phyloP scores from a whole-genome alignment of 345 rosid species.

The Punica granatum region DNA sequence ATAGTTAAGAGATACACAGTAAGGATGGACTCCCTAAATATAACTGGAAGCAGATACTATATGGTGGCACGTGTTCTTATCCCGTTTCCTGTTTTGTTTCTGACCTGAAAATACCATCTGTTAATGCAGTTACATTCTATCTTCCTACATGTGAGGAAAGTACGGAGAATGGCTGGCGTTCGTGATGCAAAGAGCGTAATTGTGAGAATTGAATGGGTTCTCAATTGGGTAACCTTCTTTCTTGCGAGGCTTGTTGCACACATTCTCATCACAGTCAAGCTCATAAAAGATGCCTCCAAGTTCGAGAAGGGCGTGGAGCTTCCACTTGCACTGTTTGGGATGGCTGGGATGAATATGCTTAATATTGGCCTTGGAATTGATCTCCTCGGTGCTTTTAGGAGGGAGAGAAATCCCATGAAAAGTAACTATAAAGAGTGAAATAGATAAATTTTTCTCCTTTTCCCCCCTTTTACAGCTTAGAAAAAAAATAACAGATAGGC shows the following conservation, averaged over 20 bases:
- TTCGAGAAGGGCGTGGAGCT: conserved; percentile 65
- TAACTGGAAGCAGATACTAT: neutral
- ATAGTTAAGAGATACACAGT: neutral
- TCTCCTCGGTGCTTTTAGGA: conserved; percentile 60
- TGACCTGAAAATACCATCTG: neutral
- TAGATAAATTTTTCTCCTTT: neutral
- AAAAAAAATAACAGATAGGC: neutral
- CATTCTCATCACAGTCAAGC: conserved; percentile 61
- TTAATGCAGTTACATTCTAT: conserved; percentile 69
- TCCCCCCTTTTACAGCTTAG: neutral
- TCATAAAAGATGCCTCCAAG: conserved; percentile 57
- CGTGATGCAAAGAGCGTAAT: conserved; percentile 49
- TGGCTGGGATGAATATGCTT: conserved; percentile 82
- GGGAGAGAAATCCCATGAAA: conserved; percentile 38
- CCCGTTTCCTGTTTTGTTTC: neutral
- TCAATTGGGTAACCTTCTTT: conserved; percentile 60
- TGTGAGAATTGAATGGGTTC: conserved; percentile 69
- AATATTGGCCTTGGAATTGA: conserved; percentile 67
- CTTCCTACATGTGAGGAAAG: conserved; percentile 76
- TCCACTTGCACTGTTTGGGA: conserved; percentile 79
- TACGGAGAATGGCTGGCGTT: conserved; percentile 81
- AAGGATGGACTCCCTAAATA: neutral
- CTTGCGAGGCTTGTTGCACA: conserved; percentile 55
- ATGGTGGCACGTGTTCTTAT: neutral
- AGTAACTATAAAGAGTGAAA: conserved; percentile 16